A percentile compares a stretch with the other conserved stretches of the same genome.
phyloP scores from a whole-genome alignment of 1,284 basidiomycete species.

The Ceratobasidium sp. region DNA sequence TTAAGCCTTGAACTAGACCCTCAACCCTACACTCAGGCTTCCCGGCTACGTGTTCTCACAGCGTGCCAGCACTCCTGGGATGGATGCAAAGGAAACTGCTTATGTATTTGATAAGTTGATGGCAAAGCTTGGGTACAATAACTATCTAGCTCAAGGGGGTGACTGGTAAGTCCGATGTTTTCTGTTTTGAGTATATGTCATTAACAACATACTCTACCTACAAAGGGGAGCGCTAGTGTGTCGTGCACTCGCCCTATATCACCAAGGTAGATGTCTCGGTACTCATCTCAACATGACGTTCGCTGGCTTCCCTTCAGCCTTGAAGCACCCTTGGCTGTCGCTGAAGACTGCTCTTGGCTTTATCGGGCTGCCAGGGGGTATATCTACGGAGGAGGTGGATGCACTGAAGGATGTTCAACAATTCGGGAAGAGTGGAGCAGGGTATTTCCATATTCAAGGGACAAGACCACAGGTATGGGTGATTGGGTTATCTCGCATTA shows the following conservation, averaged over 20 bases:
- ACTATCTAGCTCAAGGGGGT: slow-evolving; percentile 50
- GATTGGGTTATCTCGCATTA: neutral
- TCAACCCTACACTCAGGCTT: slow-evolving; percentile 37
- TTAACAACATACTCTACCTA: no score
- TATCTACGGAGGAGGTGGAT: slow-evolving; percentile 47
- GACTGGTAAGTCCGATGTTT: slow-evolving; percentile 47
- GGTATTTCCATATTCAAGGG: slow-evolving; percentile 47
- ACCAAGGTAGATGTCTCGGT: slow-evolving; percentile 48
- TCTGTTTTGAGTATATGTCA: no score
- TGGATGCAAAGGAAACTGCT: slow-evolving; percentile 45
- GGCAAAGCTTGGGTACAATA: slow-evolving; percentile 49
- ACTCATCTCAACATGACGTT: slow-evolving; percentile 48
- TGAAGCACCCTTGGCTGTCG: slow-evolving; percentile 44
- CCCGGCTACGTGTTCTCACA: slow-evolving; percentile 50
- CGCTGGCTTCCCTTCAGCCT: slow-evolving; percentile 35
- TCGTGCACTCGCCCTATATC: slow-evolving; percentile 47
- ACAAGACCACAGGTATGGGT: slow-evolving; percentile 50
- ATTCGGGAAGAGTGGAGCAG: slow-evolving; percentile 40
- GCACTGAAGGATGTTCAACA: slow-evolving; percentile 35
- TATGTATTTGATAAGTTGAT: slow-evolving; percentile 49
- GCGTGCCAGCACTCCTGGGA: slow-evolving; percentile 47
- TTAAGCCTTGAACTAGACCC: neutral
- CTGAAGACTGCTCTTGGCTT: slow-evolving; percentile 45
- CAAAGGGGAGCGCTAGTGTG: slow-evolving; percentile 50
- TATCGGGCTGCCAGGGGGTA: slow-evolving; percentile 49